Percentiles rank a stretch among this genome's conserved stretches.
Evolutionary conservation across 148 eudicot species (phyloP).

Genomic region (Nepenthes gracilis): DNA sequence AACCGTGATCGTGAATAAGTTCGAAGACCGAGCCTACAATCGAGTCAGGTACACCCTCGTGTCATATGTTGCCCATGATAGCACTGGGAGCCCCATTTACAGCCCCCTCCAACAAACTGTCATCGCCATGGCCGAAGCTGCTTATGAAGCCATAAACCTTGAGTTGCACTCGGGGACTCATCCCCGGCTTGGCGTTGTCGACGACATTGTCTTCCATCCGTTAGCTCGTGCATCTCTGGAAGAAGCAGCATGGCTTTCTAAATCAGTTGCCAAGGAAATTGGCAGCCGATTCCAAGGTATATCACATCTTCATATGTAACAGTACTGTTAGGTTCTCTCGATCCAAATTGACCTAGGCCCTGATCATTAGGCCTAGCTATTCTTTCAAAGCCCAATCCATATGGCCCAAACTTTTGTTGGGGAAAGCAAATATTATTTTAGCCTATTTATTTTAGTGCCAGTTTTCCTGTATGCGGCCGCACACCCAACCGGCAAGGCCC

Average conservation of each 20-base stretch:
- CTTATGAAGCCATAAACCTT: constrained; percentile 41
- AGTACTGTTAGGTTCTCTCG: too few relatives aligned
- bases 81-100: constrained; percentile 46
- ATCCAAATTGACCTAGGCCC: too few relatives aligned
- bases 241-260: constrained; percentile 65
- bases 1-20: constrained; percentile 41
- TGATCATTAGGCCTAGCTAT: neutral
- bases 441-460: constrained; percentile 27
- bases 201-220: constrained; percentile 43
- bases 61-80: constrained; percentile 46
- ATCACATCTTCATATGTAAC: neutral
- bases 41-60: constrained; percentile 43
- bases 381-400: too few relatives aligned
- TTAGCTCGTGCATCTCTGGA: constrained; percentile 48
- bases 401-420: too few relatives aligned
- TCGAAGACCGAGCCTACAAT: constrained; percentile 43
- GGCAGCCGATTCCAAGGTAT: constrained; percentile 50
- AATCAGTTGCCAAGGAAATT: constrained; percentile 38
- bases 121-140: constrained; percentile 49
- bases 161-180: constrained; percentile 47
- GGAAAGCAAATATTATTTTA: neutral
- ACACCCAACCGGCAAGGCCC: constrained; percentile 47
- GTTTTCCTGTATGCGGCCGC: constrained; percentile 46
- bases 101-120: constrained; percentile 44
- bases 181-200: constrained; percentile 58